phyloP scores from a whole-genome alignment of 169 alveolate species.

The Eimeria zaria region DNA sequence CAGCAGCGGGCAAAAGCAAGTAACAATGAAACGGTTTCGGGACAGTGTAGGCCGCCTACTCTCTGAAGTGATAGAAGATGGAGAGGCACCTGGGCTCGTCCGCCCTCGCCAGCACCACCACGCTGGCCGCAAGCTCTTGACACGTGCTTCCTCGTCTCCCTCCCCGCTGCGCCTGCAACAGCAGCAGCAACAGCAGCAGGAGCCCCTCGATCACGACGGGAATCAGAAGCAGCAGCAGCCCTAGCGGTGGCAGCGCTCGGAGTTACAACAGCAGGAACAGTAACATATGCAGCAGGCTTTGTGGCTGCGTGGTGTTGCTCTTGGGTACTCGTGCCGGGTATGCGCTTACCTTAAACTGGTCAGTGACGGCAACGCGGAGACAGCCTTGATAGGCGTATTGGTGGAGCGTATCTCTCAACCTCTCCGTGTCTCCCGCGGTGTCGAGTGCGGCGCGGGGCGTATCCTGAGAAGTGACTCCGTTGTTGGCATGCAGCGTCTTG shows the following conservation, averaged over 20 bases:
- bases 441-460: not conserved
- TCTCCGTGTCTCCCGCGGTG: slow-evolving; percentile 17
- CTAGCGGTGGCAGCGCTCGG: slow-evolving; percentile 1
- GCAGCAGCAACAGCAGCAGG: slow-evolving; percentile 6
- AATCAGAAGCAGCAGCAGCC: not conserved
- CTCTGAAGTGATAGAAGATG: slow-evolving; percentile 31
- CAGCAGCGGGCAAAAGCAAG: not conserved
- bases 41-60: not conserved
- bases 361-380: slow-evolving; percentile 37
- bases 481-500: slow-evolving; percentile 2
- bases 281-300: not conserved
- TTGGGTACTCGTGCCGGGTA: not conserved
- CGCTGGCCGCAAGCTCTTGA: slow-evolving; percentile 54
- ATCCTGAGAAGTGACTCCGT: not conserved
- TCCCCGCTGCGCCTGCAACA: slow-evolving; percentile 62
- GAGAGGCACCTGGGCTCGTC: slow-evolving; percentile 76
- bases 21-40: not conserved
- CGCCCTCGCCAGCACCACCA: slow-evolving; percentile 66
- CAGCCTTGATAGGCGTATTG: slow-evolving; percentile 55
- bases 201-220: not conserved
- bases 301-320: not conserved
- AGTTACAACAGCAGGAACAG: slow-evolving; percentile 11
- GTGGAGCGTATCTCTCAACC: slow-evolving; percentile 33
- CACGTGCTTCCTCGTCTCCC: slow-evolving; percentile 69
- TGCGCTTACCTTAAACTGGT: slow-evolving; percentile 28